These are phyloP conservation scores for Rhynchospora pubera DNA, from an alignment of 176 grass and related monocot genomes.

Conservation along the genomic window DNA sequence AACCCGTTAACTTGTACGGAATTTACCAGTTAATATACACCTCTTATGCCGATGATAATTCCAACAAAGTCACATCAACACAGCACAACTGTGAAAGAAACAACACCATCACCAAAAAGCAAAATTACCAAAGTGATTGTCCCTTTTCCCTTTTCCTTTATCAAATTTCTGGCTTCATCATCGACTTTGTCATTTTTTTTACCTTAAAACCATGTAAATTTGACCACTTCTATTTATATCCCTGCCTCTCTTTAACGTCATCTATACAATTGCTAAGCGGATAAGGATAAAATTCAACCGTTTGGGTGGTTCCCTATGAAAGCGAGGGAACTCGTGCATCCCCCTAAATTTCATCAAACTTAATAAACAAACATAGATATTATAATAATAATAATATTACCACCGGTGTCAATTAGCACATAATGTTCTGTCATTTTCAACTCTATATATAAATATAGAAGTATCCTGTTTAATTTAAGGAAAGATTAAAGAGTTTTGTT, in stretches of 20 bases:
- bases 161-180: neutral
- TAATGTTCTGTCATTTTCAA: conserved; percentile 4
- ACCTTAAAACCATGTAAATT: neutral
- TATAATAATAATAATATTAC: neutral
- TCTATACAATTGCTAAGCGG: too few relatives aligned
- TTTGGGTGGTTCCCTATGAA: conserved; percentile 3
- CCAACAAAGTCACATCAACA: neutral
- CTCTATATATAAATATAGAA: neutral
- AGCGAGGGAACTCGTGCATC: conserved; percentile 5
- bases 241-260: too few relatives aligned
- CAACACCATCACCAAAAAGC: neutral
- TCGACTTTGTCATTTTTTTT: neutral
- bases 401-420: neutral
- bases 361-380: neutral
- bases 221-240: neutral
- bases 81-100: neutral
- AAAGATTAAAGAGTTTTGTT: neutral
- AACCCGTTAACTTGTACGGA: neutral
- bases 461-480: neutral
- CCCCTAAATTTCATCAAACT: neutral
- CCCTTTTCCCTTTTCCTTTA: neutral
- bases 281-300: neutral
- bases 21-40: neutral
- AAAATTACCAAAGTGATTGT: neutral
- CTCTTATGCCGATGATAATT: neutral